phyloP scores from a whole-genome alignment of 495 filamentous ascomycete species.

The Xylaria scruposa region DNA sequence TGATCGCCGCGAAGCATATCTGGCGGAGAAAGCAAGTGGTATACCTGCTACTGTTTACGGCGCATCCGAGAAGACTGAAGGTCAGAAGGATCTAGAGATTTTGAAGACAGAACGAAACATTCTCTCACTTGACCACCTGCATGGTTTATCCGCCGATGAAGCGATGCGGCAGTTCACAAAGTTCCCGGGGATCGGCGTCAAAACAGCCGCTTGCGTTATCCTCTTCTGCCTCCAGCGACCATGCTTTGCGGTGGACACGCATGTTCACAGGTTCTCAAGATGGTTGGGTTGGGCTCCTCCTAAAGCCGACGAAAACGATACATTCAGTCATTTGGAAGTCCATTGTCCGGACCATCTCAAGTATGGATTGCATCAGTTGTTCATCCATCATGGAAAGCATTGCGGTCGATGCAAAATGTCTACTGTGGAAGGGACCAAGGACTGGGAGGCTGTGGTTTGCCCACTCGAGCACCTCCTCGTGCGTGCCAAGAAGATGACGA shows the following conservation, averaged over 20 bases:
- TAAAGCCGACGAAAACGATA: constrained; percentile 69
- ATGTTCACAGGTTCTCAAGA: constrained; percentile 79
- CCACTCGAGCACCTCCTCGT: constrained; percentile 57
- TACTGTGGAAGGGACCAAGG: constrained; percentile 53
- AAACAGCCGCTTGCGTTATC: constrained; percentile 86
- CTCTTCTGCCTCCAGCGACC: constrained; percentile 80
- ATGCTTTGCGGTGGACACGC: constrained; percentile 86
- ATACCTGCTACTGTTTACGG: constrained; percentile 35
- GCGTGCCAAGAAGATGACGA: constrained; percentile 38
- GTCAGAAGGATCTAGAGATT: constrained; percentile 45
- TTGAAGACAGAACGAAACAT: constrained; percentile 35
- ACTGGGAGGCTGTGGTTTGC: constrained; percentile 50
- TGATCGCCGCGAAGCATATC: constrained; percentile 40
- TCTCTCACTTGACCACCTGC: constrained; percentile 78
- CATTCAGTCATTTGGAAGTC: constrained; percentile 82
- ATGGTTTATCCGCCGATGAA: constrained; percentile 67
- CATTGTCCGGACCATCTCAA: constrained; percentile 85
- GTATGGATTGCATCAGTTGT: constrained; percentile 84
- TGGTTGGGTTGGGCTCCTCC: constrained; percentile 85
- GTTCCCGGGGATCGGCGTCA: constrained; percentile 87
- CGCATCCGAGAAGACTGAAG: constrained; percentile 36
- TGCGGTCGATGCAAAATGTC: constrained; percentile 78
- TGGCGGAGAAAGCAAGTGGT: constrained; percentile 41
- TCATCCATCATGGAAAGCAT: constrained; percentile 83
- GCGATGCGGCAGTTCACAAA: constrained; percentile 76